These are phyloP conservation scores for Candolleomyces aberdarensis DNA, from an alignment of 768 basidiomycete species.

Conservation along the genomic window DNA sequence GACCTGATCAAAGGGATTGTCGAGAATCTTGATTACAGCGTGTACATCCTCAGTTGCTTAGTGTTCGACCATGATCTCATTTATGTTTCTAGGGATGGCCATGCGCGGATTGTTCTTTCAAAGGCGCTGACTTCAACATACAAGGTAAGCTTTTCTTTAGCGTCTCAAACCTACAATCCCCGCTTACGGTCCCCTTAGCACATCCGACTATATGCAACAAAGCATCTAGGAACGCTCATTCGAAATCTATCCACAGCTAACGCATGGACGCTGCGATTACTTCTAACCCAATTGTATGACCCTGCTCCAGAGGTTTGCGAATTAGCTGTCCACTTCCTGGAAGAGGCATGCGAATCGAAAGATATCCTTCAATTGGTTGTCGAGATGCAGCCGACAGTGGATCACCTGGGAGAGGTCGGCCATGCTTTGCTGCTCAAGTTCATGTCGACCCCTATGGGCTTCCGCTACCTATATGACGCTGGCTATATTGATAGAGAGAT, in stretches of 20 bases:
- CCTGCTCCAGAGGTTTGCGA: conserved; percentile 87
- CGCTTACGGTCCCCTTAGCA: conserved; percentile 45
- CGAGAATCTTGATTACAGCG: conserved; percentile 87
- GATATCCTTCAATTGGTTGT: conserved; percentile 88
- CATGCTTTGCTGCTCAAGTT: conserved; percentile 91
- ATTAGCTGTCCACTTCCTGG: conserved; percentile 83
- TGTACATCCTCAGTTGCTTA: conserved; percentile 45
- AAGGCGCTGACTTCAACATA: conserved; percentile 95
- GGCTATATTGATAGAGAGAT: conserved; percentile 94
- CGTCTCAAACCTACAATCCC: background rate
- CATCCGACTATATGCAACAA: conserved; percentile 84
- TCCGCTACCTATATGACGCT: conserved; percentile 86
- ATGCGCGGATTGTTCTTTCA: conserved; percentile 88
- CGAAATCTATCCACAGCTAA: conserved; percentile 61
- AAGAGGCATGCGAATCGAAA: conserved; percentile 84
- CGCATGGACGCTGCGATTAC: conserved; percentile 86
- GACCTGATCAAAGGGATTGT: conserved; percentile 91
- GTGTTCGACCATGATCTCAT: conserved; percentile 5
- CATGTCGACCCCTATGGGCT: conserved; percentile 91
- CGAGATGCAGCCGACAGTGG: conserved; percentile 91
- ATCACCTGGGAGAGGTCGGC: conserved; percentile 92
- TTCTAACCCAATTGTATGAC: conserved; percentile 95
- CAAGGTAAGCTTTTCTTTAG: conserved; percentile 45
- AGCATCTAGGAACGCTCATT: conserved; percentile 80
- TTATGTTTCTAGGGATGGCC: conserved; percentile 69